phyloP scores from a whole-genome alignment of 2,329 filamentous ascomycete species.

The Talaromyces funiculosus region DNA sequence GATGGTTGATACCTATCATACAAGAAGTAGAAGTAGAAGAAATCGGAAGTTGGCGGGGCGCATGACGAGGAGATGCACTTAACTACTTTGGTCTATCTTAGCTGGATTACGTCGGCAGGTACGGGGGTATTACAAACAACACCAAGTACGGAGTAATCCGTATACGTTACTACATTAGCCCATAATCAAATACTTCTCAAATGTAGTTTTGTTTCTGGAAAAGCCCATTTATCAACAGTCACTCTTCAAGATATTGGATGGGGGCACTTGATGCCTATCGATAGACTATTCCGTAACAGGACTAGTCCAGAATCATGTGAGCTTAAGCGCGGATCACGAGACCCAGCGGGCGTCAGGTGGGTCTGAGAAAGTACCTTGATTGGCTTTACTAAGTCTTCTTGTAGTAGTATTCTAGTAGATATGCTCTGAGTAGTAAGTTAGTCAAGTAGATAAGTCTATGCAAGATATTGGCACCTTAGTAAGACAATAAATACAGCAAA shows the following conservation, averaged over 20 bases:
- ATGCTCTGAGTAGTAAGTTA: no score
- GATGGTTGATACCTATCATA: neutral
- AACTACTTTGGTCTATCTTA: neutral
- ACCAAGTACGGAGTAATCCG: neutral
- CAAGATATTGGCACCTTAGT: neutral
- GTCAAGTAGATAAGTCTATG: neutral
- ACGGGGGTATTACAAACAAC: neutral
- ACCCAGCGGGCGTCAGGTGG: neutral
- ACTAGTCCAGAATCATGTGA: neutral
- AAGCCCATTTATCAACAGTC: neutral
- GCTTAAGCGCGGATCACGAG: conserved; percentile 1
- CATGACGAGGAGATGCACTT: conserved; percentile 12
- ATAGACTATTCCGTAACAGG: neutral
- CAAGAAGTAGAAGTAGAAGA: neutral
- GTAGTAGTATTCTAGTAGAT: no score
- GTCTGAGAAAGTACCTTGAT: neutral
- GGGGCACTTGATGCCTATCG: neutral
- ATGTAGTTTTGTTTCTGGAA: neutral
- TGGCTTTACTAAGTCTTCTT: no score
- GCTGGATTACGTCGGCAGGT: neutral
- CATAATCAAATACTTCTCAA: neutral
- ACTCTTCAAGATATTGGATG: no score
- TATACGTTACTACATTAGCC: neutral
- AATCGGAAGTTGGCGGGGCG: conserved; percentile 13
- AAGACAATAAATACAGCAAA: neutral